phyloP scores from a whole-genome alignment of 1,284 basidiomycete genomes.

The Coniferiporia weirii region DNA sequence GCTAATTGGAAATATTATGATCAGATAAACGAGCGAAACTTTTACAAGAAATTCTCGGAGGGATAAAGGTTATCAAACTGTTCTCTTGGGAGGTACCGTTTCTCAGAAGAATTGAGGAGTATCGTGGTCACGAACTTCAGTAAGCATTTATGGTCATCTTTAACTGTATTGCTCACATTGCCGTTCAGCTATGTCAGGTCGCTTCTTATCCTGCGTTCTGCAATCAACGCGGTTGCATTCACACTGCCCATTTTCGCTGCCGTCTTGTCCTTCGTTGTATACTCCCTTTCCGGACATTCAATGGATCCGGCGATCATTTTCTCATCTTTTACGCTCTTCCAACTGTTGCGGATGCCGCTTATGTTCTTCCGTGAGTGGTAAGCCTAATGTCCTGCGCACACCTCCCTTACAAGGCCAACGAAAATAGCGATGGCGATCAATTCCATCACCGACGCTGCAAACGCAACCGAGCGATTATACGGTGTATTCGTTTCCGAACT shows the following conservation, averaged over 20 bases:
- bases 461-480: slow-evolving; percentile 65
- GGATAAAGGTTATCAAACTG: slow-evolving; percentile 88
- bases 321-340: slow-evolving; percentile 80
- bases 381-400: slow-evolving; percentile 16
- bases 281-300: slow-evolving; percentile 62
- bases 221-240: slow-evolving; percentile 62
- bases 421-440: slow-evolving; percentile 66
- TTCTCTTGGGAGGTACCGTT: slow-evolving; percentile 81
- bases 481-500: slow-evolving; percentile 77
- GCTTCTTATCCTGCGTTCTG: slow-evolving; percentile 69
- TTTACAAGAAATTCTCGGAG: slow-evolving; percentile 78
- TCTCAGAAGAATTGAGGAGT: slow-evolving; percentile 62
- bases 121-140: slow-evolving; percentile 71
- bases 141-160: slow-evolving; percentile 28
- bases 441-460: slow-evolving; percentile 73
- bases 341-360: slow-evolving; percentile 66
- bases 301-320: slow-evolving; percentile 74
- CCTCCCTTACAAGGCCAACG: slow-evolving; percentile 30
- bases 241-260: slow-evolving; percentile 78
- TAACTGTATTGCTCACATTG: background rate
- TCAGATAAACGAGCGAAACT: slow-evolving; percentile 79
- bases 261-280: slow-evolving; percentile 83
- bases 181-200: slow-evolving; percentile 60
- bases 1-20: slow-evolving; percentile 20
- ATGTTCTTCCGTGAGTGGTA: slow-evolving; percentile 62